Percentiles rank a stretch among this genome's conserved stretches.
Evolutionary conservation across 129 eudicot species (phyloP).

Genomic region (Pulicaria dysenterica): DNA sequence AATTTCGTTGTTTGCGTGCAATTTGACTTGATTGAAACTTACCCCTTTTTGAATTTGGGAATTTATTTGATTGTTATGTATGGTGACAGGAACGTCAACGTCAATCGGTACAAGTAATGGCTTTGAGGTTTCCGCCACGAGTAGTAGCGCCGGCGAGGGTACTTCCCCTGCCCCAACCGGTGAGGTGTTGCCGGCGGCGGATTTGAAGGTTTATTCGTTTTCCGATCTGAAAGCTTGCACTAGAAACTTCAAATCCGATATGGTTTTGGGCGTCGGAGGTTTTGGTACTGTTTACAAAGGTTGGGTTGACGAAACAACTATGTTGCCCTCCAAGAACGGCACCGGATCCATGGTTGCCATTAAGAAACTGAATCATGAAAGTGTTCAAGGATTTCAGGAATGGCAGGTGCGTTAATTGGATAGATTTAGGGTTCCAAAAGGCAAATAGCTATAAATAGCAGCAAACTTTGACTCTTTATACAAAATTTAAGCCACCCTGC

Average conservation of each 20-base stretch:
- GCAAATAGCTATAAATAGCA: background rate
- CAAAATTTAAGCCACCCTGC: background rate
- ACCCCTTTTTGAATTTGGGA: slow-evolving; percentile 10
- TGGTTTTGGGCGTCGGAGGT: slow-evolving; percentile 76
- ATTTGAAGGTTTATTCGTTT: slow-evolving; percentile 59
- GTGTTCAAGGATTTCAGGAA: slow-evolving; percentile 79
- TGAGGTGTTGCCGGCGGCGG: slow-evolving; percentile 61
- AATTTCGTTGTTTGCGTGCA: too few relatives aligned
- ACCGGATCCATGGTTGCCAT: slow-evolving; percentile 69
- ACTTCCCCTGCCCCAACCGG: slow-evolving; percentile 31
- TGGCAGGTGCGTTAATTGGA: slow-evolving; percentile 59
- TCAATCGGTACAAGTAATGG: slow-evolving; percentile 48
- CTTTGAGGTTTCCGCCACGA: slow-evolving; percentile 48
- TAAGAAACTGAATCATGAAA: slow-evolving; percentile 68
- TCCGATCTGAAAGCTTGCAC: slow-evolving; percentile 69
- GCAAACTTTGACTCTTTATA: background rate
- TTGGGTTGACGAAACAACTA: slow-evolving; percentile 79
- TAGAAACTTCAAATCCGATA: slow-evolving; percentile 64
- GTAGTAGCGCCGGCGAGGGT: slow-evolving; percentile 54
- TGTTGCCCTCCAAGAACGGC: slow-evolving; percentile 51
- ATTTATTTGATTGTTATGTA: background rate
- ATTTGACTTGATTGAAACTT: too few relatives aligned
- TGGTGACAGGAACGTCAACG: slow-evolving; percentile 40
- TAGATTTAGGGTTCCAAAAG: too few relatives aligned
- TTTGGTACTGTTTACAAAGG: slow-evolving; percentile 87